A percentile compares a stretch with the other conserved stretches of the same genome.
These are phyloP conservation scores for Plectosphaerella plurivora DNA, from an alignment of 2,329 filamentous ascomycete genomes.

Conservation along the genomic window DNA sequence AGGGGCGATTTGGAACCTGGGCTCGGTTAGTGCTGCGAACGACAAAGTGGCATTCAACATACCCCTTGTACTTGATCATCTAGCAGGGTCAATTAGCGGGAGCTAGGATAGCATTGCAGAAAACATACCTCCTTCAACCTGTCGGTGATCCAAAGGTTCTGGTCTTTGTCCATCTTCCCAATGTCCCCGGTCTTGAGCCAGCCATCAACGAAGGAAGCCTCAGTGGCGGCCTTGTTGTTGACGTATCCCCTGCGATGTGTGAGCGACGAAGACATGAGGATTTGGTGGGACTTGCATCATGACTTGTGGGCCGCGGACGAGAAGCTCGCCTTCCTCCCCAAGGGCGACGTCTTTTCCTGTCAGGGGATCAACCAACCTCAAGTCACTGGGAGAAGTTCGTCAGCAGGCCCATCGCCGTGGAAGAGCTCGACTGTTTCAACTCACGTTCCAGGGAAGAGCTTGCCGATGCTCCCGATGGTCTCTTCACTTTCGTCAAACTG, in stretches of 20 bases:
- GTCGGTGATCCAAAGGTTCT: conserved; percentile 1
- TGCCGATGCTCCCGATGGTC: conserved; percentile 26
- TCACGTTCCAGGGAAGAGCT: conserved; percentile 31
- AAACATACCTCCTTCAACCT: conserved; percentile 16
- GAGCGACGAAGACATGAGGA: background rate
- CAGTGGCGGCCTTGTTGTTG: conserved; percentile 1
- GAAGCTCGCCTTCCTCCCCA: conserved; percentile 5
- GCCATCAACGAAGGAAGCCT: conserved; percentile 6
- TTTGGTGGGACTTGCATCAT: conserved; percentile 6
- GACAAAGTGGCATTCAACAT: too few relatives aligned
- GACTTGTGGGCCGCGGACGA: conserved; percentile 5
- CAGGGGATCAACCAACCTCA: too few relatives aligned
- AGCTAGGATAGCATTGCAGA: too few relatives aligned
- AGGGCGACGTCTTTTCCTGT: background rate
- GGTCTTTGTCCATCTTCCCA: conserved; percentile 4
- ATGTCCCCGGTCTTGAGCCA: conserved; percentile 11
- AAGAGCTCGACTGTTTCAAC: conserved; percentile 5
- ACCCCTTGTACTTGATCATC: too few relatives aligned
- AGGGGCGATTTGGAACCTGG: conserved; percentile 28
- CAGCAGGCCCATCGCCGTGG: too few relatives aligned
- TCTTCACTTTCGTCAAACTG: conserved; percentile 21
- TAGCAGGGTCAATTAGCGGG: too few relatives aligned
- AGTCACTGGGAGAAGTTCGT: too few relatives aligned
- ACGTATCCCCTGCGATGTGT: too few relatives aligned
- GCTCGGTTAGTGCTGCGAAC: too few relatives aligned